Evolutionary conservation across 2,329 filamentous ascomycete genomes (phyloP).

Genomic region (Mycocentrospora acerina): DNA sequence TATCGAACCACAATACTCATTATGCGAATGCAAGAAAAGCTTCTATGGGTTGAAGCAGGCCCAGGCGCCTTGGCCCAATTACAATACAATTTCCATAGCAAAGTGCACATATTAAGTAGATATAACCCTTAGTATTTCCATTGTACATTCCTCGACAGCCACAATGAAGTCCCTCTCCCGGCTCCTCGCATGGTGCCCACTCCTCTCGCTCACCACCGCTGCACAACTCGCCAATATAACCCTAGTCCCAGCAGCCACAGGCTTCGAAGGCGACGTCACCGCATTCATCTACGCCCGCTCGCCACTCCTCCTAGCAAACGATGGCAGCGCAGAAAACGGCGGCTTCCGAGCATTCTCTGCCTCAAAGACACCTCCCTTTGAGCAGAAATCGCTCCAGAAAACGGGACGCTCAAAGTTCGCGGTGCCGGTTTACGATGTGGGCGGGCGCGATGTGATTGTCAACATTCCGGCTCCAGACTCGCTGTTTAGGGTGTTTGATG

Average conservation of each 20-base stretch:
- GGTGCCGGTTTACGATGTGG: constrained; percentile 24
- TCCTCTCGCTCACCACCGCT: constrained; percentile 3
- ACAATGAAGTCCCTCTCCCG: constrained; percentile 3
- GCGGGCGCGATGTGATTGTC: constrained; percentile 24
- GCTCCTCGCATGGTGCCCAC: constrained; percentile 8
- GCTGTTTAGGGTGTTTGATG: constrained; percentile 26
- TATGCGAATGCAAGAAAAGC: constrained; percentile 1
- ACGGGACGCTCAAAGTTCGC: constrained; percentile 33
- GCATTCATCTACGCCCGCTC: constrained; percentile 24
- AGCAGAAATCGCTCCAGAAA: constrained; percentile 18
- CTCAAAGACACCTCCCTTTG: constrained; percentile 8
- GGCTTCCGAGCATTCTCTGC: constrained; percentile 25
- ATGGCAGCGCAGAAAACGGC: constrained; percentile 32
- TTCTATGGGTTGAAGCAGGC: constrained; percentile 1
- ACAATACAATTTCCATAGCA: no score
- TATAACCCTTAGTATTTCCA: no score
- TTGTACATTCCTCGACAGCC: no score
- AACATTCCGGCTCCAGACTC: constrained; percentile 35
- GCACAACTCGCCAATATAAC: constrained; percentile 22
- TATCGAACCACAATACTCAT: constrained; percentile 5
- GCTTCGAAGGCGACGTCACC: constrained; percentile 32
- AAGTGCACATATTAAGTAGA: no score
- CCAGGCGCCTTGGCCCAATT: no score
- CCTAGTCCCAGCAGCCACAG: constrained; percentile 21
- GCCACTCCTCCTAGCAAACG: constrained; percentile 26